These are phyloP conservation scores for Bauhinia variegata DNA, from an alignment of 306 rosid species.

Conservation along the genomic window DNA sequence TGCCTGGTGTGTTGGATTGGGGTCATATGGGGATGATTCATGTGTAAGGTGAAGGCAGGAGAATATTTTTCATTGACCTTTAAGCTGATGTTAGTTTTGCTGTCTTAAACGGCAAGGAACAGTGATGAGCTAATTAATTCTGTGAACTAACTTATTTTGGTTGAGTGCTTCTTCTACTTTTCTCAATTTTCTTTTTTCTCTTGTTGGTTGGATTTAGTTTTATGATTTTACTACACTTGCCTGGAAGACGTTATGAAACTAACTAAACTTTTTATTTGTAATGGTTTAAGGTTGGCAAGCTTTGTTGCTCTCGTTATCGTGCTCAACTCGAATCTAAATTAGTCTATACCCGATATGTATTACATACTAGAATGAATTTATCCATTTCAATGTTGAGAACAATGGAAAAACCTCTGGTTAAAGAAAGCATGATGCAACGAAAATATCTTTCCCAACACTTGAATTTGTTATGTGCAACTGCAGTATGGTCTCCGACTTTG, in stretches of 20 bases:
- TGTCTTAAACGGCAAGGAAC: slow-evolving; percentile 41
- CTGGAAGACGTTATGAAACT: slow-evolving; percentile 20
- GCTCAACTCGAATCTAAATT: no score
- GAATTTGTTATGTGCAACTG: background rate
- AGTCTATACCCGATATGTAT: no score
- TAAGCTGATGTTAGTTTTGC: slow-evolving; percentile 33
- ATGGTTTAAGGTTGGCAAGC: slow-evolving; percentile 28
- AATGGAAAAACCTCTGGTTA: slow-evolving; percentile 1
- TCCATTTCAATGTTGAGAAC: slow-evolving; percentile 18
- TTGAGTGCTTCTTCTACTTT: slow-evolving; percentile 23
- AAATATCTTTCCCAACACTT: background rate
- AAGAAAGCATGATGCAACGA: slow-evolving; percentile 1
- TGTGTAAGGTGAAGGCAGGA: slow-evolving; percentile 36
- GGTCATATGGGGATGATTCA: slow-evolving; percentile 35
- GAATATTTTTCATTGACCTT: slow-evolving; percentile 31
- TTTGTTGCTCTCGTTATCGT: no score
- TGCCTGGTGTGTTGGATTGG: slow-evolving; percentile 16
- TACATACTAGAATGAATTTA: no score
- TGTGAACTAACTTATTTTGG: slow-evolving; percentile 25
- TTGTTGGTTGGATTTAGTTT: background rate
- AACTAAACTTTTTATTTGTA: slow-evolving; percentile 3
- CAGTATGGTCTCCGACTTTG: background rate
- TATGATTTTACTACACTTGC: slow-evolving; percentile 8
- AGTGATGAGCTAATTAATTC: slow-evolving; percentile 26
- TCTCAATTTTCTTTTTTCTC: no score